Conservation (phyloP, 768 basidiomycete genomes). For the Mrakia frigida region DNA sequence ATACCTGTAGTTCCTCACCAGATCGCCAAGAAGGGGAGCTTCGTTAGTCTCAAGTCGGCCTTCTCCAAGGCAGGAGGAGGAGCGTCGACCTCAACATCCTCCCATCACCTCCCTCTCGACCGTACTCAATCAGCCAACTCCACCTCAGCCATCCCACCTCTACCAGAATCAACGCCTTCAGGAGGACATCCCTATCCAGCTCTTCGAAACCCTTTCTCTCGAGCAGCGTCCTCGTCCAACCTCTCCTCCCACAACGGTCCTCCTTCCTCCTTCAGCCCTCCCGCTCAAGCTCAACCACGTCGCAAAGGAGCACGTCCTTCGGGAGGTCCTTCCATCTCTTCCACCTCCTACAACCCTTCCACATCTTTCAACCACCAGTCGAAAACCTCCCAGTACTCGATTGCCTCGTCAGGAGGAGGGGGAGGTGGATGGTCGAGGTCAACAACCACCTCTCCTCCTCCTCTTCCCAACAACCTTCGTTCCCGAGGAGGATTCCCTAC, state of each 20-base stretch:
- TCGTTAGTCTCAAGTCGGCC: constrained; percentile 27
- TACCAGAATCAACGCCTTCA: constrained; percentile 25
- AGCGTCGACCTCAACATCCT: background rate
- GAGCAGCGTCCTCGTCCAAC: constrained; percentile 32
- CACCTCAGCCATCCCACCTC: constrained; percentile 8
- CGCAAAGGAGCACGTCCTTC: constrained; percentile 3
- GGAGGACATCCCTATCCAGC: constrained; percentile 37
- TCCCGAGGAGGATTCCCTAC: background rate
- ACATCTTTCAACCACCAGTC: background rate
- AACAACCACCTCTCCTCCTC: constrained; percentile 25
- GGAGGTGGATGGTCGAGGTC: constrained; percentile 8
- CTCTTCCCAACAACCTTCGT: constrained; percentile 12
- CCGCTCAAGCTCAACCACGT: background rate
- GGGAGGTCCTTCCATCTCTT: constrained; percentile 8
- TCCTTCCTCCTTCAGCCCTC: constrained; percentile 4
- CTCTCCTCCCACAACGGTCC: constrained; percentile 7
- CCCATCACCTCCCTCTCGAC: constrained; percentile 12
- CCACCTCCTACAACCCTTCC: background rate
- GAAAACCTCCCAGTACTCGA: constrained; percentile 7
- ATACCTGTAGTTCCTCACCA: constrained; percentile 10
- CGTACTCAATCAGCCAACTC: background rate
- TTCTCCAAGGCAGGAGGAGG: constrained; percentile 23
- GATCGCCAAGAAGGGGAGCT: constrained; percentile 30
- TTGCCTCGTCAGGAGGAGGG: constrained; percentile 9
- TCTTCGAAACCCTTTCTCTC: constrained; percentile 41